Percentiles rank a stretch among this genome's conserved stretches.
Evolutionary conservation across 2,329 filamentous ascomycete genomes (phyloP).

Genomic region (Cladophialophora exuberans): DNA sequence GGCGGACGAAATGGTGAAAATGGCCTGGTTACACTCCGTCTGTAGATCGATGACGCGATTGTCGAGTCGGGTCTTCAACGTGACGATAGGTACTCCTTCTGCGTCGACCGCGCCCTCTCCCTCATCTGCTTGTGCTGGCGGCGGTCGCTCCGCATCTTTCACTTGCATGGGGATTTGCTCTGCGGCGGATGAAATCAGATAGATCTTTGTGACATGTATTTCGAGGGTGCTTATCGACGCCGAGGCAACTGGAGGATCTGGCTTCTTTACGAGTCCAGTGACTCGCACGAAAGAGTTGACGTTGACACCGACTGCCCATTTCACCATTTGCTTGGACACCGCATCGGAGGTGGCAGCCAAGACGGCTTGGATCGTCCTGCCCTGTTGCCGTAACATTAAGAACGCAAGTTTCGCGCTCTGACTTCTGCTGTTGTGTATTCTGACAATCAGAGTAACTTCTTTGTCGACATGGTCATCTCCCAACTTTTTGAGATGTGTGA

Average conservation of each 20-base stretch:
- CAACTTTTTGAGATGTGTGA: conserved; percentile 64
- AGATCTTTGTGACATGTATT: conserved; percentile 86
- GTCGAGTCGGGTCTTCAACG: conserved; percentile 81
- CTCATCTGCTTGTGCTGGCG: conserved; percentile 50
- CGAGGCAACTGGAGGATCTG: conserved; percentile 85
- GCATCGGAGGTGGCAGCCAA: conserved; percentile 61
- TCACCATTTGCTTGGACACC: conserved; percentile 88
- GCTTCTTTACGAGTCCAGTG: conserved; percentile 78
- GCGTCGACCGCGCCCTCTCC: conserved; percentile 49
- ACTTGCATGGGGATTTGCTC: conserved; percentile 64
- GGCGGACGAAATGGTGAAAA: conserved; percentile 71
- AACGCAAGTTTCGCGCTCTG: conserved; percentile 93
- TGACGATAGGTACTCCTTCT: conserved; percentile 68
- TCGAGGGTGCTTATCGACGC: conserved; percentile 79
- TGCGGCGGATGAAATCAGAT: conserved; percentile 69
- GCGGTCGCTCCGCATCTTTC: conserved; percentile 55
- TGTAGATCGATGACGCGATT: conserved; percentile 93
- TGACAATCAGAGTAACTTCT: conserved; percentile 74
- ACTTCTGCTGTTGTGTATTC: conserved; percentile 83
- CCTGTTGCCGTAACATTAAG: conserved; percentile 78
- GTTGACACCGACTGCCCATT: conserved; percentile 76
- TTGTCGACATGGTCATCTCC: conserved; percentile 67
- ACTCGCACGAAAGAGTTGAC: conserved; percentile 82
- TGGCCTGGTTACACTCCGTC: conserved; percentile 86
- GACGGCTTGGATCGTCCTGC: conserved; percentile 82